Evolutionary conservation across 768 basidiomycete genomes (phyloP).

Genomic region (Termitomyces sp.): DNA sequence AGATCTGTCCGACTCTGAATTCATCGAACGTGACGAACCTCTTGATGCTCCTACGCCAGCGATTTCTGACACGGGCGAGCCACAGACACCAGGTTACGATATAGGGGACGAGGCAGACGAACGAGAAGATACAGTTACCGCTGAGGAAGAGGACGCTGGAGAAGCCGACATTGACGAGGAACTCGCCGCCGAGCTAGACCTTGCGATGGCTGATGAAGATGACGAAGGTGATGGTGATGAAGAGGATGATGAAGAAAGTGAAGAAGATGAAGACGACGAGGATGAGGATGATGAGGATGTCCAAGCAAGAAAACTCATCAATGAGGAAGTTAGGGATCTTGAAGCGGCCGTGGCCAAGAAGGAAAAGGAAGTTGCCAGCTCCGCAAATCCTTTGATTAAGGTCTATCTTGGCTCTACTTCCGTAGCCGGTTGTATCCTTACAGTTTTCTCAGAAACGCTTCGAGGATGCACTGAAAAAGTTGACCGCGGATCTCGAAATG

Average conservation of each 20-base stretch:
- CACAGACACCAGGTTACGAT: constrained; percentile 52
- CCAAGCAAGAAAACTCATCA: constrained; percentile 73
- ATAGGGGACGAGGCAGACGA: constrained; percentile 53
- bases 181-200: constrained; percentile 80
- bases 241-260: constrained; percentile 58
- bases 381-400: constrained; percentile 83
- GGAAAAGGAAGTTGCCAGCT: constrained; percentile 72
- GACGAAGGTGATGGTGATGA: constrained; percentile 55
- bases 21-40: constrained; percentile 62
- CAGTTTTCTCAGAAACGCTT: constrained; percentile 66
- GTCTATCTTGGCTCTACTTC: constrained; percentile 27
- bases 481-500: constrained; percentile 80
- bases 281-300: constrained; percentile 80
- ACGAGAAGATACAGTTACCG: constrained; percentile 49
- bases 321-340: constrained; percentile 85
- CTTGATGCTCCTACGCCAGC: constrained; percentile 71
- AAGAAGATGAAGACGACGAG: constrained; percentile 70
- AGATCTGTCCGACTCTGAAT: constrained; percentile 85
- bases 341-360: constrained; percentile 88
- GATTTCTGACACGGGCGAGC: constrained; percentile 61
- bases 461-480: constrained; percentile 86
- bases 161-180: constrained; percentile 88
- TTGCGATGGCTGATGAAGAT: constrained; percentile 70
- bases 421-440: not conserved
- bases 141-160: constrained; percentile 54